These are phyloP conservation scores for Paramyrothecium roridum DNA, from an alignment of 2,329 filamentous ascomycete species.

Conservation along the genomic window DNA sequence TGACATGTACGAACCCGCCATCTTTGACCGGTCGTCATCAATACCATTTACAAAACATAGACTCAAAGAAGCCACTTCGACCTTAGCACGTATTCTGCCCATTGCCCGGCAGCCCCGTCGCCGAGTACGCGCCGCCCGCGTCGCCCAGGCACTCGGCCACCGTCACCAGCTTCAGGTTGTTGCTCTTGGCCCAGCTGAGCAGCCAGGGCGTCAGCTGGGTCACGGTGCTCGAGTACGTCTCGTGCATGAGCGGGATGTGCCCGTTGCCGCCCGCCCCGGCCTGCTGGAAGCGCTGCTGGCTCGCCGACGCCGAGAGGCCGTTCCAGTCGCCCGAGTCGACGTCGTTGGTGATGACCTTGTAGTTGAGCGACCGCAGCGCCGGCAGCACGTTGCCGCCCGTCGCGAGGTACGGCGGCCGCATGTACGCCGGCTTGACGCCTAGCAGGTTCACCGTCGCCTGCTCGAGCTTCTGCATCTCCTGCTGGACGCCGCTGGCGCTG, in stretches of 20 bases:
- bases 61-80: not conserved
- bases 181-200: slow-evolving; percentile 46
- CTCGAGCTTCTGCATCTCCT: slow-evolving; percentile 48
- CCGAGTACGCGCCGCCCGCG: not conserved
- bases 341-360: slow-evolving; percentile 60
- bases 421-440: slow-evolving; percentile 45
- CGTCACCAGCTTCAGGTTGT: slow-evolving; percentile 45
- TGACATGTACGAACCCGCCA: too few relatives aligned
- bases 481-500: slow-evolving; percentile 32
- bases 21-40: too few relatives aligned
- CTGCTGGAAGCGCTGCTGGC: slow-evolving; percentile 48
- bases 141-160: slow-evolving; percentile 42
- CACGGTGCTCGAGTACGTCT: slow-evolving; percentile 48
- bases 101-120: not conserved
- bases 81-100: not conserved
- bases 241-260: slow-evolving; percentile 57
- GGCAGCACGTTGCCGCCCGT: slow-evolving; percentile 40
- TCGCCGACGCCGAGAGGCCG: slow-evolving; percentile 44
- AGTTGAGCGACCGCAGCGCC: slow-evolving; percentile 44
- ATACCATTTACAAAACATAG: too few relatives aligned
- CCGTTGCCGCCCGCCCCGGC: slow-evolving; percentile 39
- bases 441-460: slow-evolving; percentile 48
- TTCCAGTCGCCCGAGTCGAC: slow-evolving; percentile 62
- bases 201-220: slow-evolving; percentile 46
- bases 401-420: slow-evolving; percentile 48